Conservation (phyloP, 345 rosid species). For the Brassica rapa region DNA sequence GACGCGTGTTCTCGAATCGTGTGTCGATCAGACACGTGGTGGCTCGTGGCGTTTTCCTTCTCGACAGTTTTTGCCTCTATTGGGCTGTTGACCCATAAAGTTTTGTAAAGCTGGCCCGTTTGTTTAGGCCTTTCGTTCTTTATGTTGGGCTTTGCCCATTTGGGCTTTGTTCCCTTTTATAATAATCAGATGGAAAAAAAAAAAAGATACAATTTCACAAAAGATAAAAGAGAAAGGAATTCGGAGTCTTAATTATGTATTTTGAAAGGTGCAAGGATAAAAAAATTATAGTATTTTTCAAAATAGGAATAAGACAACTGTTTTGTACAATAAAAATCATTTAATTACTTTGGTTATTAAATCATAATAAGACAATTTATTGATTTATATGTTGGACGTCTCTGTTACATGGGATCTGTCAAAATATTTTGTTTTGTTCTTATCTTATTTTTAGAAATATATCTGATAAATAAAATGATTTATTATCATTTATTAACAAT, state of each 20-base stretch:
- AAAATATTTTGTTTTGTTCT: neutral
- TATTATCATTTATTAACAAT: neutral
- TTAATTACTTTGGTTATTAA: neutral
- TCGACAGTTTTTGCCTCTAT: no score
- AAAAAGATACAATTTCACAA: no score
- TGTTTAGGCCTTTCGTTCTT: no score
- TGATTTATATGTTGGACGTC: neutral
- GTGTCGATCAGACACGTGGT: no score
- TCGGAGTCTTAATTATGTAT: neutral
- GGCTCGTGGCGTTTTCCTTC: no score
- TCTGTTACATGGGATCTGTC: slow-evolving; percentile 1
- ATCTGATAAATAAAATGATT: neutral
- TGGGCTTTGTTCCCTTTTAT: no score
- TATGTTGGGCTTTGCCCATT: no score
- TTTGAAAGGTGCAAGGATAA: neutral
- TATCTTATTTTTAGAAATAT: neutral
- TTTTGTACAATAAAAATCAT: neutral
- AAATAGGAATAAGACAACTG: slow-evolving; percentile 8
- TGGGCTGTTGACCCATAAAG: no score
- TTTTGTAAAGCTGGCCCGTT: no score
- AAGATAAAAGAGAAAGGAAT: no score
- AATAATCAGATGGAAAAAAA: no score
- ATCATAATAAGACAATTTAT: neutral
- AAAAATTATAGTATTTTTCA: neutral
- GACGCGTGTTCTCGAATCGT: no score